These are phyloP conservation scores for Strigomonas culicis DNA, from an alignment of 208 protist genomes.

Conservation along the genomic window DNA sequence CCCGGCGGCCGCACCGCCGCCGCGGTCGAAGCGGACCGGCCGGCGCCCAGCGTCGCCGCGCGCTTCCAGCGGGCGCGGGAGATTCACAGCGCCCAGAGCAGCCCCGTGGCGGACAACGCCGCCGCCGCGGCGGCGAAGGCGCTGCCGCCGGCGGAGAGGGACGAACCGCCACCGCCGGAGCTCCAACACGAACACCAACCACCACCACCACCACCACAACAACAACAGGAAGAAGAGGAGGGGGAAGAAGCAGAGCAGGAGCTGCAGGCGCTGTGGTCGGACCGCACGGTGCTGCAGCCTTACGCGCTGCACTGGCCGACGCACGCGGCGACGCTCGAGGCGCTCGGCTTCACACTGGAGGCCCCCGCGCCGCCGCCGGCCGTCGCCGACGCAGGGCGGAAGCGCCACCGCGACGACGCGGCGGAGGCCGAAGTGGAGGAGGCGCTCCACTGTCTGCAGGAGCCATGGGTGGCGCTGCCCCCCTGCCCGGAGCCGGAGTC, in stretches of 20 bases:
- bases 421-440: neutral
- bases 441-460: neutral
- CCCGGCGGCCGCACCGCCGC: neutral
- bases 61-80: slow-evolving; percentile 23
- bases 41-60: slow-evolving; percentile 14
- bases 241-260: slow-evolving; percentile 12
- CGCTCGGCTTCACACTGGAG: slow-evolving; percentile 44
- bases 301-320: slow-evolving; percentile 54
- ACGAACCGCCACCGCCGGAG: too few relatives aligned
- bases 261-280: slow-evolving; percentile 34
- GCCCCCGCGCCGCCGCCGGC: slow-evolving; percentile 19
- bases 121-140: neutral
- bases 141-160: too few relatives aligned
- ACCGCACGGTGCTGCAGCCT: slow-evolving; percentile 21
- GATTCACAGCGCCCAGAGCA: slow-evolving; percentile 14
- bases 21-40: slow-evolving; percentile 3
- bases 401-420: neutral
- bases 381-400: slow-evolving; percentile 4
- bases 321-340: slow-evolving; percentile 28
- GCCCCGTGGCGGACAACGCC: neutral
- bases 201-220: too few relatives aligned
- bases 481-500: slow-evolving; percentile 2
- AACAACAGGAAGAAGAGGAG: too few relatives aligned
- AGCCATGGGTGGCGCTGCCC: slow-evolving; percentile 10
- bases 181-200: too few relatives aligned